Evolutionary conservation across 2,329 filamentous ascomycete species (phyloP), one percentile per base, ranked within the genome.

Genomic region (Colletotrichum gigasporum): DNA sequence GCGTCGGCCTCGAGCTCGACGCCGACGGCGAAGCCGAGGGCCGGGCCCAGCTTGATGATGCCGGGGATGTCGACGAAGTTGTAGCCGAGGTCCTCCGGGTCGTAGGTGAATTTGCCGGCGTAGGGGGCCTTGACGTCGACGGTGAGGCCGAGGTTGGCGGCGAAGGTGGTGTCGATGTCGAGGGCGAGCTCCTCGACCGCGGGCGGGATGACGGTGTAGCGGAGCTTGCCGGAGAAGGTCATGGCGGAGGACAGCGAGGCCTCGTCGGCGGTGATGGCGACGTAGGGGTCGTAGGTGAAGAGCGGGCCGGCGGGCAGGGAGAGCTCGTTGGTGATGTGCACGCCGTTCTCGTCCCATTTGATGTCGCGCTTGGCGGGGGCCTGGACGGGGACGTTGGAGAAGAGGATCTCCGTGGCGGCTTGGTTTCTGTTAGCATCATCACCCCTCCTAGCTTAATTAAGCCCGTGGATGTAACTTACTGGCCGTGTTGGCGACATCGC

Each of bases 401-500:
- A 71, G 47, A 48, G 54, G 37, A 71, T 69, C 32, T 65, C 64
- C 16, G 69, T 71, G 2, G 56, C 53, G 22, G 50, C 61, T 64
- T 34, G 4, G 5, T 35, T 10, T 18, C 41, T 67, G 58, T 32
- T 9, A 35, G 57, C 12, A 2, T 8, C 5, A 2, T 14, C 11
- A 5, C 2, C 7, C 11, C 3, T 26, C 1, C 1, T 14, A 9
- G 2, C 3, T 52, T 14, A 53, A 55, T 10, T 10, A n/a, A 6
- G 5, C 14, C 1, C 1, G 8, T 24, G 4, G 12, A 11, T 6
- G 14, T 5, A 12, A 39, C 68, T 64, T 48, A 70, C 69, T 57
- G 14, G 69, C 67, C 37, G 69, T 71, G 59, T 66, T 69, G 39
- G 66, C 66, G 16, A 71, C 58, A 14, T 70, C 66, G n/a, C 60